Base-by-base conservation (phyloP, 1,139 yeast genomes). In the Nadsonia starkeyi-henricii region DNA sequence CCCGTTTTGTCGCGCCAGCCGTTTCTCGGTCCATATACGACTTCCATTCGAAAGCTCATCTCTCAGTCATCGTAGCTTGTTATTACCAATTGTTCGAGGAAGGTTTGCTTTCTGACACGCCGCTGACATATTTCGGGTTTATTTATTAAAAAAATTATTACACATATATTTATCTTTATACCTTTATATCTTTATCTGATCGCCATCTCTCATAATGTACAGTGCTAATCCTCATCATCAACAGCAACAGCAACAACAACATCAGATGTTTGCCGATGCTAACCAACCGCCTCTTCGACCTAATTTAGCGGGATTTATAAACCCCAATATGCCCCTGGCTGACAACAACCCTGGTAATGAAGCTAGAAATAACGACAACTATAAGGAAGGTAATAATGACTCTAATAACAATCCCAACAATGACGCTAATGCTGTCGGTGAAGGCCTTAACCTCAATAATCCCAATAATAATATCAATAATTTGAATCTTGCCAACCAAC, bases 351-450 rank as follows among this genome's bases (percentile, higher is more conserved):
- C 48, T 13, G 20, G 33, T 33, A 30, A 30, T 15, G 41, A 23
- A n/a, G 42, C 26, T 41, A 20, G 42, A 36, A n/a, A 20, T 46
- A 41, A 48, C 43, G 18, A 17, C 51, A 37, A 20, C 43, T 36
- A 52, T 60, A 0, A 55, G 62, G 37, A 21, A 15, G 30, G 41
- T 30, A 17, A 2, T 42, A 20, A 9, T 45, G 20, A 20, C 45
- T 15, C 26, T 17, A n/a, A 30, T 36, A 23, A n/a, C 45, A 45
- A 21, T 26, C 37, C 18, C 45, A 41, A 37, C n/a, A 47, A 44
- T 23, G 17, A 12, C 26, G 43, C 28, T 9, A 23, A 42, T 20
- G n/a, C 41, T 45, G 49, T 41, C 21, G 41, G 44, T 19, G 33
- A 43, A 8, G 23, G 45, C 19, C 33, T 44, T 26, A 36, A 44